Evolutionary conservation across 305 asterid species (phyloP), one percentile per base, ranked within the genome.

Genomic region (Ajuga reptans): DNA sequence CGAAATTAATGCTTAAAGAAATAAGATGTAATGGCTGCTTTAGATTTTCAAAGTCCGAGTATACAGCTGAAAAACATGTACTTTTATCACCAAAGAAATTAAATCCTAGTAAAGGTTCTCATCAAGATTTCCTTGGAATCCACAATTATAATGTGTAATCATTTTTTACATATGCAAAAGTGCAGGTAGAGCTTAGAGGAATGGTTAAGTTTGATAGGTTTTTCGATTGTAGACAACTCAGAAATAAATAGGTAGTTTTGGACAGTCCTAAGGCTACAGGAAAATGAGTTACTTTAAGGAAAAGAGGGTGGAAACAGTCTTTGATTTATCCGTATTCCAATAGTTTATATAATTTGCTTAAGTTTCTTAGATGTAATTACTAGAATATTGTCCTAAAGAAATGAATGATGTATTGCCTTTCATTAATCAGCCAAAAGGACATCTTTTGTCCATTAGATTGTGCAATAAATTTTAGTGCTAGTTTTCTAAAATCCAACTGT

Each of bases 381-480:
- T 15, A 41, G 45, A 66, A 17, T 68, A 60, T 57, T 12, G 16
- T 73, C 68, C 54, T 58, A 9, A 8, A 66, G 36, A 37, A 66
- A 56, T 8, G 7, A 15, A 47, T 17, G 29, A 14, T 49, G 41
- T 15, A 51, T 51, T 43, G 53, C 60, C 43, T 60, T 67, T 60
- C 29, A 5, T 24, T 27, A 68, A 55, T 61, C 56, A 45, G 39
- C 6, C 34, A 55, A 60, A 39, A 60, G 4, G 39, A 9, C 52
- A 8, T 10, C 47, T 49, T 39, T 21, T 43, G 31, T 64, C 33
- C 31, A 31, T 57, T 36, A 36, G 21, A 63, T 46, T 33, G 11
- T 41, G 64, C 66, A 70, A 53, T 46, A 27, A 58, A 65, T 68
- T 70, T 15, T 16, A 56, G 62, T 62, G 27, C 45, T 64, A 71